These are phyloP conservation scores for Daldinia decipiens DNA, from an alignment of 495 filamentous ascomycete genomes.

Conservation along the genomic window DNA sequence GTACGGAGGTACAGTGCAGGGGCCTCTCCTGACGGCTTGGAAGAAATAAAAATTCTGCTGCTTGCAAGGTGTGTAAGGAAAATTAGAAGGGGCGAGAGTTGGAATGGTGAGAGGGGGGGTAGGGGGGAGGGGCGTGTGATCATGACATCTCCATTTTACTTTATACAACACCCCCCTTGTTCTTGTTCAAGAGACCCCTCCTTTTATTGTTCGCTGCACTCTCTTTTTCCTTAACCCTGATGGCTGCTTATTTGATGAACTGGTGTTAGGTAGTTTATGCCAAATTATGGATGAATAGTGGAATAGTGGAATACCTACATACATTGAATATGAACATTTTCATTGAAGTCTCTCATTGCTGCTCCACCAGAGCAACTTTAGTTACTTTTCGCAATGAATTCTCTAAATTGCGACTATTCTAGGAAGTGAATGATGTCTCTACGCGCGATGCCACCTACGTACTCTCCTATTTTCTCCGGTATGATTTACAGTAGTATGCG, in stretches of 20 bases:
- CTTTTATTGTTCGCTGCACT: constrained; percentile 28
- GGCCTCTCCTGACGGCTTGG: constrained; percentile 35
- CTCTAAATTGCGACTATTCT: neutral
- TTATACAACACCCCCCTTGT: constrained; percentile 33
- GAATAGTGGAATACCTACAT: neutral
- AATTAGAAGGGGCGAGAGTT: constrained; percentile 32
- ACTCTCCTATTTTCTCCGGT: constrained; percentile 27
- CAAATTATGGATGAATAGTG: constrained; percentile 30
- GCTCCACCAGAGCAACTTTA: neutral
- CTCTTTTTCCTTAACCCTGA: constrained; percentile 11
- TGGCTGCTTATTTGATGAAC: constrained; percentile 12
- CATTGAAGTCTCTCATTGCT: neutral
- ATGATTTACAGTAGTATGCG: constrained; percentile 38
- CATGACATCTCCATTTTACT: constrained; percentile 11
- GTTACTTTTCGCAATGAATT: constrained; percentile 1
- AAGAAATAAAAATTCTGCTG: constrained; percentile 35
- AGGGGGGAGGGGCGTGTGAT: constrained; percentile 42
- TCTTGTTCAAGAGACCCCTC: constrained; percentile 33
- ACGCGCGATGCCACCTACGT: constrained; percentile 32
- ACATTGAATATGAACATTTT: constrained; percentile 1
- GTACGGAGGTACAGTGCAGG: constrained; percentile 39
- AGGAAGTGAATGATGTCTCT: constrained; percentile 12
- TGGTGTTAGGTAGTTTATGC: constrained; percentile 10
- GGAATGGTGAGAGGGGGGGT: constrained; percentile 18
- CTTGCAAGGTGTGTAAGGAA: constrained; percentile 35